phyloP scores from a whole-genome alignment of 441 rosid genomes.

The Croton setiger region DNA sequence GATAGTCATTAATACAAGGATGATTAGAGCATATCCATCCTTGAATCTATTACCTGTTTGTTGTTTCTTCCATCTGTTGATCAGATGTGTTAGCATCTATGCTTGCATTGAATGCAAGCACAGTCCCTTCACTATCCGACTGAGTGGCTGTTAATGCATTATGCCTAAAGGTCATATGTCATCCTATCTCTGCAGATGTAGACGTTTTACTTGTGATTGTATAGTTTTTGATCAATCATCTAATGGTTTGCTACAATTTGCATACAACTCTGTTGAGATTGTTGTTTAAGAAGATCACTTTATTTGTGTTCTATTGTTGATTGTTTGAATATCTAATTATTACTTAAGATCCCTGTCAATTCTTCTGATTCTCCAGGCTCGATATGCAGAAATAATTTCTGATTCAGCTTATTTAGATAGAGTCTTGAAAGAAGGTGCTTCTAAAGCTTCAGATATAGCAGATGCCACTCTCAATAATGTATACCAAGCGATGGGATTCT shows the following conservation, averaged over 20 bases:
- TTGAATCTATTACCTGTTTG: not conserved
- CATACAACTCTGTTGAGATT: not conserved
- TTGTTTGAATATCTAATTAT: not conserved
- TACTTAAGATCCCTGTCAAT: not conserved
- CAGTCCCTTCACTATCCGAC: not conserved
- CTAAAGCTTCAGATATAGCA: constrained; percentile 63
- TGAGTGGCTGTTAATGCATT: not conserved
- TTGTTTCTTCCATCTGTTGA: constrained; percentile 1
- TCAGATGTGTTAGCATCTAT: not conserved
- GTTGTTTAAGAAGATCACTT: not conserved
- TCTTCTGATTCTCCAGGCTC: constrained; percentile 37
- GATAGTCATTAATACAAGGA: not conserved
- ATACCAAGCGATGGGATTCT: constrained; percentile 83
- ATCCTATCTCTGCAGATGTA: not conserved
- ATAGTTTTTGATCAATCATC: not conserved
- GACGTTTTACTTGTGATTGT: not conserved
- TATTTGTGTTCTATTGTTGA: not conserved
- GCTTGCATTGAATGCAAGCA: not conserved
- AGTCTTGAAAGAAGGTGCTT: constrained; percentile 60
- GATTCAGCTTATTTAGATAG: constrained; percentile 62
- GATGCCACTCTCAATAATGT: constrained; percentile 59
- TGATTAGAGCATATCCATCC: not conserved
- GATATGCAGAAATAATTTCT: constrained; percentile 57
- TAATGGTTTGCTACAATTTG: not conserved
- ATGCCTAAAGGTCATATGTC: not conserved